These are phyloP conservation scores for Aspergillus spinulosporus DNA, from an alignment of 2,329 filamentous ascomycete genomes.

Conservation along the genomic window DNA sequence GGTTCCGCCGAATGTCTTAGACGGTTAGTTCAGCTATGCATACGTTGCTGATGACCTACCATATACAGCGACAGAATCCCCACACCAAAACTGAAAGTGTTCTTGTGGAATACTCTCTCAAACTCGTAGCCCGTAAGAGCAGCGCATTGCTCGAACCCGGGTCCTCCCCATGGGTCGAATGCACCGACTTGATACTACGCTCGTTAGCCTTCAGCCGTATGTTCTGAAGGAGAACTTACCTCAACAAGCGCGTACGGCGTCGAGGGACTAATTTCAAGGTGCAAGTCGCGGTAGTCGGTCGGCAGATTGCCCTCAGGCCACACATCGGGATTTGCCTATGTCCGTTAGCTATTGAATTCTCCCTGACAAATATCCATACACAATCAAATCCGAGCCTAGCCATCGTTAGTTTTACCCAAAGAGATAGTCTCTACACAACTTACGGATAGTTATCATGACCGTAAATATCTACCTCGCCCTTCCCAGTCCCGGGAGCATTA, in stretches of 20 bases:
- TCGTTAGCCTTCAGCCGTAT: slow-evolving; percentile 6
- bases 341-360: slow-evolving; percentile 11
- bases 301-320: slow-evolving; percentile 63
- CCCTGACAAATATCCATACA: slow-evolving; percentile 22
- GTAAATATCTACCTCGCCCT: slow-evolving; percentile 63
- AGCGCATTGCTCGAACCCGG: slow-evolving; percentile 67
- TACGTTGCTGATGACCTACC: slow-evolving; percentile 46
- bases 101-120: slow-evolving; percentile 77
- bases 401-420: slow-evolving; percentile 7
- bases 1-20: slow-evolving; percentile 68
- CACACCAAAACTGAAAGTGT: slow-evolving; percentile 65
- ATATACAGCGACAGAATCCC: slow-evolving; percentile 74
- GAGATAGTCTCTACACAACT: slow-evolving; percentile 11
- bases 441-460: slow-evolving; percentile 65
- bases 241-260: slow-evolving; percentile 68
- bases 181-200: slow-evolving; percentile 67
- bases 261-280: slow-evolving; percentile 61
- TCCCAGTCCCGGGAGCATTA: slow-evolving; percentile 63
- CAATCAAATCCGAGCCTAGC: slow-evolving; percentile 43
- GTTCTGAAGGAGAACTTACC: slow-evolving; percentile 28
- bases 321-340: slow-evolving; percentile 54
- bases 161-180: slow-evolving; percentile 74
- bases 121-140: slow-evolving; percentile 70
- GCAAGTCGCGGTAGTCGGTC: slow-evolving; percentile 55
- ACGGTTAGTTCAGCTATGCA: not conserved